A percentile compares a stretch with the other conserved stretches of the same genome.
Conservation (phyloP, 345 rosid genomes). For the Carallia pectinifolia region DNA sequence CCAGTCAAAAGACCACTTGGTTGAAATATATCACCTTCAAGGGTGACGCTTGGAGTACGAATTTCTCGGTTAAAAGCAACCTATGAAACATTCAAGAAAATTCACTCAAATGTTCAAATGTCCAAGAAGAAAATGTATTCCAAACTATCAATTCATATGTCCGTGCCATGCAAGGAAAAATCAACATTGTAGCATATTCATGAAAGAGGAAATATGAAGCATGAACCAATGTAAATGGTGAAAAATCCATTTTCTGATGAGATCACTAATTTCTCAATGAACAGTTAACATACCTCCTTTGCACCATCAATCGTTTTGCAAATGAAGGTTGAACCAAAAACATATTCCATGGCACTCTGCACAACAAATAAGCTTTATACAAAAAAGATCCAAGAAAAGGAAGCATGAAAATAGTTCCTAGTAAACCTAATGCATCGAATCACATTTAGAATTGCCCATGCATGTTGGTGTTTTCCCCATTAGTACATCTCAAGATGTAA, state of each 20-base stretch:
- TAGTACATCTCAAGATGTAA: too few species aligned
- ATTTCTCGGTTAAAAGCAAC: slow-evolving; percentile 76
- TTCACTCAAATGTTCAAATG: background rate
- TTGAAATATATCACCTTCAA: slow-evolving; percentile 93
- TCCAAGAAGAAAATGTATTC: background rate
- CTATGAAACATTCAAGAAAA: slow-evolving; percentile 34
- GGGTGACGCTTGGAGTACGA: slow-evolving; percentile 81
- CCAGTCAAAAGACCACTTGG: slow-evolving; percentile 97
- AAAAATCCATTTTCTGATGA: background rate
- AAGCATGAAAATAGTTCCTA: slow-evolving; percentile 5
- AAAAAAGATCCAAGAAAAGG: slow-evolving; percentile 5
- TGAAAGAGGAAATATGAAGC: too few species aligned
- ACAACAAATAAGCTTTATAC: slow-evolving; percentile 23
- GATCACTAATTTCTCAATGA: background rate
- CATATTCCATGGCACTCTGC: slow-evolving; percentile 93
- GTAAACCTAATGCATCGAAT: background rate
- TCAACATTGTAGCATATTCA: too few species aligned
- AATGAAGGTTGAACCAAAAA: slow-evolving; percentile 92
- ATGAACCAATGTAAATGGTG: too few species aligned
- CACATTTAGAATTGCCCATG: background rate
- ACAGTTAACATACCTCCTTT: slow-evolving; percentile 58
- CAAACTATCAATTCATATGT: too few species aligned
- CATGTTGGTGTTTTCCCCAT: background rate
- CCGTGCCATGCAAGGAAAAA: too few species aligned
- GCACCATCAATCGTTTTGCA: slow-evolving; percentile 87